Evolutionary conservation across 1,284 basidiomycete genomes (phyloP).

Genomic region (Cryptococcus hybrid): DNA sequence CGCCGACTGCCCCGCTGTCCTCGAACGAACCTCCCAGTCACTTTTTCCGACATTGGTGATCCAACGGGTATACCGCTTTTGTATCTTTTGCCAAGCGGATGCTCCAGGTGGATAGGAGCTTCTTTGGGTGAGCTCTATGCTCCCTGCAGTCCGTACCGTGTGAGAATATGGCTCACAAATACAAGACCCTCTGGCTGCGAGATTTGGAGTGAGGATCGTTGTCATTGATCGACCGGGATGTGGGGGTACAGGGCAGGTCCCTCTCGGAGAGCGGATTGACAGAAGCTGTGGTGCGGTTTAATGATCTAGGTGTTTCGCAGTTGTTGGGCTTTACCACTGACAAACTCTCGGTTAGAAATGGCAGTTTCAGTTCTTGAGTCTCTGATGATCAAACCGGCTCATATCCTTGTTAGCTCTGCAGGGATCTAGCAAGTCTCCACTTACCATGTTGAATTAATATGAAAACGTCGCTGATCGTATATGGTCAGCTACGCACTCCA

Average conservation of each 20-base stretch:
- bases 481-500: conserved; percentile 35
- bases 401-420: conserved; percentile 40
- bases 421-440: conserved; percentile 39
- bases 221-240: conserved; percentile 43
- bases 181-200: conserved; percentile 37
- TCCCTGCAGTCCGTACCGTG: neutral
- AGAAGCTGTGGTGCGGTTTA: conserved; percentile 26
- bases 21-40: conserved; percentile 34
- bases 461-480: neutral
- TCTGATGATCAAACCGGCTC: conserved; percentile 30
- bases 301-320: conserved; percentile 3
- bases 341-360: conserved; percentile 24
- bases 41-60: conserved; percentile 42
- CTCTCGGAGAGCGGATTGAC: conserved; percentile 32
- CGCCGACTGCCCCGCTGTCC: conserved; percentile 30
- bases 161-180: neutral
- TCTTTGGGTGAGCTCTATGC: conserved; percentile 33
- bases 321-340: neutral
- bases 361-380: conserved; percentile 42
- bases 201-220: conserved; percentile 40
- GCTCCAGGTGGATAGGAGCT: conserved; percentile 43
- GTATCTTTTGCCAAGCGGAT: conserved; percentile 40
- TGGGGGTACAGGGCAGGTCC: conserved; percentile 38
- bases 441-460: neutral
- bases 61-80: conserved; percentile 37